phyloP scores from a whole-genome alignment of 1,284 basidiomycete species.

The Pseudomicrostroma phylloplanum region DNA sequence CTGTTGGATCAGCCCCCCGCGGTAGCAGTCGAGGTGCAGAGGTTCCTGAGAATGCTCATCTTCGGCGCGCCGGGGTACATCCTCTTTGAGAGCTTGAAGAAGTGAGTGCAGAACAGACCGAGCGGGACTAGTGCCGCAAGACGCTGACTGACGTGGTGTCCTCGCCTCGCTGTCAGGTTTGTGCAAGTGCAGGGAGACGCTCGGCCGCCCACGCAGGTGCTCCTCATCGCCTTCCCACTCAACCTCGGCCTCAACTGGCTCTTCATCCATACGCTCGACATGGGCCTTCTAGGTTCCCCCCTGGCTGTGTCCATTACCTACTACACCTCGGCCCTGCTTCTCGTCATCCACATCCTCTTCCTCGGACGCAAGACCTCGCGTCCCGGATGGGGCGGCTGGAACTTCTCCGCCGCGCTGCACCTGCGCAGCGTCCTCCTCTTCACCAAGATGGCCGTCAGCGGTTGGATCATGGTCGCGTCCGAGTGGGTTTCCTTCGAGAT shows the following conservation, averaged over 20 bases:
- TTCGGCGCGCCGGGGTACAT: slow-evolving; percentile 66
- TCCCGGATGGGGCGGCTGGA: slow-evolving; percentile 8
- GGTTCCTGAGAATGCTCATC: slow-evolving; percentile 61
- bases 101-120: slow-evolving; percentile 66
- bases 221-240: slow-evolving; percentile 61
- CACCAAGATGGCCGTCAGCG: slow-evolving; percentile 63
- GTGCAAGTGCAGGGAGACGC: slow-evolving; percentile 59
- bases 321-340: slow-evolving; percentile 35
- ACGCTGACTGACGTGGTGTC: neutral
- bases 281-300: slow-evolving; percentile 63
- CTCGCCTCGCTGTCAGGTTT: neutral
- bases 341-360: slow-evolving; percentile 3
- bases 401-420: slow-evolving; percentile 64
- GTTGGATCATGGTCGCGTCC: slow-evolving; percentile 69
- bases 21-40: slow-evolving; percentile 61
- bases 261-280: slow-evolving; percentile 60
- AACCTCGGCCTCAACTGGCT: slow-evolving; percentile 61
- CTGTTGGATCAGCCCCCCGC: slow-evolving; percentile 60
- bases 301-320: slow-evolving; percentile 64
- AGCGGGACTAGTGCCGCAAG: neutral
- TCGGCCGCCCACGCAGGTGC: slow-evolving; percentile 63
- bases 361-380: slow-evolving; percentile 3
- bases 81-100: slow-evolving; percentile 68
- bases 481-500: slow-evolving; percentile 77
- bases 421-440: slow-evolving; percentile 59